phyloP scores from a whole-genome alignment of 257 asterid species.

The Anisodus acutangulus region DNA sequence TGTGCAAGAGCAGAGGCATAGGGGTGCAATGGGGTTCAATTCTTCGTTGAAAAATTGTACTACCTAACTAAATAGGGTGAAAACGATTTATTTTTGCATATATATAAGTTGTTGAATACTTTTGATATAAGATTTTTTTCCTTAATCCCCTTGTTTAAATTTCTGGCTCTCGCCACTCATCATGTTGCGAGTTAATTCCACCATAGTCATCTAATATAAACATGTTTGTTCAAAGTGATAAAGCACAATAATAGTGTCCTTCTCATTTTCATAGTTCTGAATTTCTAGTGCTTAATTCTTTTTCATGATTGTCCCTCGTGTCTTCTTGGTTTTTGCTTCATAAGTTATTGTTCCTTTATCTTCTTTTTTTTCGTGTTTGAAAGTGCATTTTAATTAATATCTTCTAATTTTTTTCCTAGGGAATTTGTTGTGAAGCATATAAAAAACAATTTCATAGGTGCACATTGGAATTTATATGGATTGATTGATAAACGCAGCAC shows the following conservation, averaged over 20 bases:
- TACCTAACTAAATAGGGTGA: no score
- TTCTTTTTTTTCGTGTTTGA: not conserved
- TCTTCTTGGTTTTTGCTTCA: not conserved
- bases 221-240: not conserved
- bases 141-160: not conserved
- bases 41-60: not conserved
- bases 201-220: not conserved
- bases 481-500: constrained; percentile 20
- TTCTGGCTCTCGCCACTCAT: not conserved
- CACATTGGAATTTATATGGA: not conserved
- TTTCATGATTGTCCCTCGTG: not conserved
- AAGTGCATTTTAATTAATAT: not conserved
- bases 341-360: not conserved
- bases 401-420: not conserved
- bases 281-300: not conserved
- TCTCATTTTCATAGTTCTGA: no score
- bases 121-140: not conserved
- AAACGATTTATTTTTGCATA: no score
- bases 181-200: not conserved
- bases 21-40: not conserved
- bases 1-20: not conserved
- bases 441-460: not conserved
- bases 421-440: not conserved
- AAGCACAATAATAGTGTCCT: not conserved
- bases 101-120: not conserved